These are phyloP conservation scores for Candida xyloterini DNA, from an alignment of 805 yeast species.

Conservation along the genomic window DNA sequence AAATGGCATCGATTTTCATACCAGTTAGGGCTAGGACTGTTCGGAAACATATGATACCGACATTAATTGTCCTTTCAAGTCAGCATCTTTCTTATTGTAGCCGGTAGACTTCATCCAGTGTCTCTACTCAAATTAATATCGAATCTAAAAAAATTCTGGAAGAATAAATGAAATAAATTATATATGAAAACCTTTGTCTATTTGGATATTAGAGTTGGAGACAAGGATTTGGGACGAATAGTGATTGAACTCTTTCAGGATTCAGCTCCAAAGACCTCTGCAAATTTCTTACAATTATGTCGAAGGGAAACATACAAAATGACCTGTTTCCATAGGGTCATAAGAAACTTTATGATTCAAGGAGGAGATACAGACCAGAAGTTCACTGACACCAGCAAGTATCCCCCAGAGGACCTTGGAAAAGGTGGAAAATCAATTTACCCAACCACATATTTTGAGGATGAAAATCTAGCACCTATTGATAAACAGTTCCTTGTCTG, in stretches of 20 bases:
- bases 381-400: conserved; percentile 8
- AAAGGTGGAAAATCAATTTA: conserved; percentile 47
- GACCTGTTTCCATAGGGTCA: conserved; percentile 57
- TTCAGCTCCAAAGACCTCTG: conserved; percentile 55
- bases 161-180: background rate
- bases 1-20: no score
- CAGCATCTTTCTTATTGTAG: no score
- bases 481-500: conserved; percentile 52
- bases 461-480: conserved; percentile 51
- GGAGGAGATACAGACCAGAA: conserved; percentile 55
- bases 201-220: conserved; percentile 52
- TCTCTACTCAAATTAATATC: no score
- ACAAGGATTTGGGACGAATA: conserved; percentile 49
- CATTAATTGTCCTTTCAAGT: no score
- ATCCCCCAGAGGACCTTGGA: conserved; percentile 34
- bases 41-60: background rate
- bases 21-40: no score
- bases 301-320: conserved; percentile 39
- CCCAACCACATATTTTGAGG: conserved; percentile 39
- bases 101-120: no score
- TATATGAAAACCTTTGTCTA: conserved; percentile 29
- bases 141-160: background rate
- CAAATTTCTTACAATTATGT: conserved; percentile 51
- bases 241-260: conserved; percentile 51
- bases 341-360: conserved; percentile 69